These are phyloP conservation scores for Gossypium bickii DNA, from an alignment of 345 rosid genomes.

Conservation along the genomic window DNA sequence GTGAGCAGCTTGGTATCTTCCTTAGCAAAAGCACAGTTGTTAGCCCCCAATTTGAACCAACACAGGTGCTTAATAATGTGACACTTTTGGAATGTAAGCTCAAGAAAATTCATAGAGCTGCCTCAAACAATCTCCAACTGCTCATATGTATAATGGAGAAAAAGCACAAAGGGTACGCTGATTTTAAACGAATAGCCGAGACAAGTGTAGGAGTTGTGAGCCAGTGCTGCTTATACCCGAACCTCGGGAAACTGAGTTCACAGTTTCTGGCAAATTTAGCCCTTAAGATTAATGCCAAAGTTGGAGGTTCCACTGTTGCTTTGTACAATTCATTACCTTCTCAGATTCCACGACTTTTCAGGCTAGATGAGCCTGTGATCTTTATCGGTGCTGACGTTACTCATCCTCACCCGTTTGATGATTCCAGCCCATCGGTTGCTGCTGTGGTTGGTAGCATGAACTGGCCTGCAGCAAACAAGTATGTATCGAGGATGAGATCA, in stretches of 20 bases:
- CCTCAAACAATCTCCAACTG: constrained; percentile 68
- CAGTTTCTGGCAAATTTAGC: constrained; percentile 90
- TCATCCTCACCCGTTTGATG: constrained; percentile 95
- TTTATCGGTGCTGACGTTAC: constrained; percentile 99
- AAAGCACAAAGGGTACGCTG: constrained; percentile 89
- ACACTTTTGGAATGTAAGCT: constrained; percentile 67
- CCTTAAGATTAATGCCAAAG: constrained; percentile 92
- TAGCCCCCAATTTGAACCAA: constrained; percentile 60
- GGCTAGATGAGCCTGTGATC: constrained; percentile 70
- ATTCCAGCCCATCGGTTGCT: constrained; percentile 88
- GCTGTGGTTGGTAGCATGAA: constrained; percentile 99
- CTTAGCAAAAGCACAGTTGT: constrained; percentile 57
- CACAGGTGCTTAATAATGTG: constrained; percentile 72
- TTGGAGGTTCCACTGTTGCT: constrained; percentile 87
- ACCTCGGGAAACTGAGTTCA: constrained; percentile 73
- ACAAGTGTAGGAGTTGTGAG: constrained; percentile 79
- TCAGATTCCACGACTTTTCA: constrained; percentile 76
- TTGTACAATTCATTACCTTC: constrained; percentile 75
- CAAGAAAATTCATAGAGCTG: constrained; percentile 60
- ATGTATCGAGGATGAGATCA: constrained; percentile 82
- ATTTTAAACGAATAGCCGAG: constrained; percentile 87
- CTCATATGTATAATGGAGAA: constrained; percentile 89
- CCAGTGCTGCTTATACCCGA: constrained; percentile 85
- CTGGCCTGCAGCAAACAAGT: constrained; percentile 97
- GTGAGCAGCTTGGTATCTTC: constrained; percentile 83